Percentiles rank a stretch among this genome's conserved stretches.
phyloP scores from a whole-genome alignment of 371 early-diverging fungal genomes.

The Apophysomyces ossiformis region DNA sequence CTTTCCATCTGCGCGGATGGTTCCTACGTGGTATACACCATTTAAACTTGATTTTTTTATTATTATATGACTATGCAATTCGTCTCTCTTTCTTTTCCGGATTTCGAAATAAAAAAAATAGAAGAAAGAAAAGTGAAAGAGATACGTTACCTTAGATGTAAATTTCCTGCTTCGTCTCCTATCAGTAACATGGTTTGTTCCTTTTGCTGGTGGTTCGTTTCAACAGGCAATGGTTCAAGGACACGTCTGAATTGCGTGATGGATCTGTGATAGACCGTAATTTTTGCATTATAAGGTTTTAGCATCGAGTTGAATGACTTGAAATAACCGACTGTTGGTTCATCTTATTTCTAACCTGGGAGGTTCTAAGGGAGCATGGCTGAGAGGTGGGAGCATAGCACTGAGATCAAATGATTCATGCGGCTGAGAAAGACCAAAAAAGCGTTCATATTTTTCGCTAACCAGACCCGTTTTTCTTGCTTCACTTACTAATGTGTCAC shows the following conservation, averaged over 20 bases:
- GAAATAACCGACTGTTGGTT: background rate
- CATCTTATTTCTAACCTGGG: slow-evolving; percentile 6
- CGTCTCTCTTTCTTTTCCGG: no score
- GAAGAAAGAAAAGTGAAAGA: no score
- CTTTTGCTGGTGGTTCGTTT: background rate
- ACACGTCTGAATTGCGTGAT: background rate
- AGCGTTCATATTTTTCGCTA: background rate
- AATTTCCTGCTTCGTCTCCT: slow-evolving; percentile 1
- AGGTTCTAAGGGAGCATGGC: slow-evolving; percentile 1
- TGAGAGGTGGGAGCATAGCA: slow-evolving; percentile 2
- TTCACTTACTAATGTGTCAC: slow-evolving; percentile 1
- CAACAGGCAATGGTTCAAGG: background rate
- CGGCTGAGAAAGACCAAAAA: background rate
- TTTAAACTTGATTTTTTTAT: slow-evolving; percentile 11
- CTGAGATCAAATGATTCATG: background rate
- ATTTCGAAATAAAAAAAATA: no score
- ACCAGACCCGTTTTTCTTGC: no score
- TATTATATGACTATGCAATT: no score
- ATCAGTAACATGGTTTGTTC: slow-evolving; percentile 13
- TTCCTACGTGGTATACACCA: slow-evolving; percentile 13
- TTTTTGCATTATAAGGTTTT: no score
- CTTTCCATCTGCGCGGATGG: background rate
- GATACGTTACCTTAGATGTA: slow-evolving; percentile 12
- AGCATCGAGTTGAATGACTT: background rate
- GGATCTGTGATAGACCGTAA: background rate